Percentiles rank a stretch among this genome's conserved stretches.
Conservation (phyloP, 139 green algal species). For the Volvox africanus region DNA sequence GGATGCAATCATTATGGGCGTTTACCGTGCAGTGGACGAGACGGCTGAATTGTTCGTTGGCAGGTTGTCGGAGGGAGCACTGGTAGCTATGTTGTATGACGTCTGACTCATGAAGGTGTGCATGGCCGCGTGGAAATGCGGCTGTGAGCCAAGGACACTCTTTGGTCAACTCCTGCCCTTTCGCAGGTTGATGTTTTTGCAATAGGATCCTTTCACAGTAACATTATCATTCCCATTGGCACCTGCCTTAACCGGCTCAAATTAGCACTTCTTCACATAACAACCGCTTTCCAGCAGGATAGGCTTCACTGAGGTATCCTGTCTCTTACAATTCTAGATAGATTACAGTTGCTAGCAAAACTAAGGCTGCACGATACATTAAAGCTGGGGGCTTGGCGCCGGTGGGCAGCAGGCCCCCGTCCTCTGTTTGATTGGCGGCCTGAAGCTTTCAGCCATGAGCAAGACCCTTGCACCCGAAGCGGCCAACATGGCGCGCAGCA, state of each 20-base stretch:
- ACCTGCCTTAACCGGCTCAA: not conserved
- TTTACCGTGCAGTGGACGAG: not conserved
- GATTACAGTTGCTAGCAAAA: not conserved
- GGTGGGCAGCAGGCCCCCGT: not conserved
- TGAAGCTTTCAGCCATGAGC: slow-evolving; percentile 13
- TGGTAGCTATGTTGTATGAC: not conserved
- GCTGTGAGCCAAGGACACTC: too few species aligned
- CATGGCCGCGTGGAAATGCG: too few species aligned
- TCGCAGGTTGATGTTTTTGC: not conserved
- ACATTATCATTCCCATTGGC: not conserved
- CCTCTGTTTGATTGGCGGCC: not conserved
- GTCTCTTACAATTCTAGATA: not conserved
- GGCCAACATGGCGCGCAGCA: not conserved
- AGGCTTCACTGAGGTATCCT: not conserved
- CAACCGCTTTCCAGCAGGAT: not conserved
- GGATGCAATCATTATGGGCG: not conserved
- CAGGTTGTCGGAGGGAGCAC: not conserved
- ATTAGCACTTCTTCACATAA: not conserved
- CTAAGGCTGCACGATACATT: not conserved
- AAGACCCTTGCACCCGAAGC: not conserved
- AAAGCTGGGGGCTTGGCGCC: not conserved
- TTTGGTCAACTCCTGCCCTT: not conserved
- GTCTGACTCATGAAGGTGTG: too few species aligned
- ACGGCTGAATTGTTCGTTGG: not conserved
- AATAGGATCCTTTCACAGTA: not conserved